Percentiles rank a stretch among this genome's conserved stretches.
These are phyloP conservation scores for Dryadomyces sulphureus DNA, from an alignment of 2,329 filamentous ascomycete genomes.

Conservation along the genomic window DNA sequence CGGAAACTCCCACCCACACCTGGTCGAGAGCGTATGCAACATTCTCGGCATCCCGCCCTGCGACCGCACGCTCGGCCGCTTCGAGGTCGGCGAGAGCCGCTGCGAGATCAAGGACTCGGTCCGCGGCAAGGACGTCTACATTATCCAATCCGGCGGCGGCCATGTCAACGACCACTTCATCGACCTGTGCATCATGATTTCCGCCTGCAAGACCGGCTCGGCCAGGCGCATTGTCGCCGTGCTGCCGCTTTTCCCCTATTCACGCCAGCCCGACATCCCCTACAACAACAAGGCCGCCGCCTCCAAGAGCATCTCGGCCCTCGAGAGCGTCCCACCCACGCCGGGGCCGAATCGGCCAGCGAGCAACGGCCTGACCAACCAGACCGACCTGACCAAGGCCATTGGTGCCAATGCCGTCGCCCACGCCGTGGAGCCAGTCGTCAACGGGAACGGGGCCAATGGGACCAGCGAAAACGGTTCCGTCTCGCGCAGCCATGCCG, in stretches of 20 bases:
- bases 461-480: conserved; percentile 20
- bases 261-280: conserved; percentile 85
- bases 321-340: conserved; percentile 82
- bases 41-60: conserved; percentile 77
- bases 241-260: conserved; percentile 91
- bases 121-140: conserved; percentile 96
- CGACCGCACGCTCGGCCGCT: conserved; percentile 75
- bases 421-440: conserved; percentile 16
- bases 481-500: conserved; percentile 21
- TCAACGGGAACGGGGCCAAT: conserved; percentile 15
- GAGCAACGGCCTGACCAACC: conserved; percentile 50
- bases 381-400: conserved; percentile 59
- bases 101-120: conserved; percentile 96
- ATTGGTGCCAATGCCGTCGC: conserved; percentile 52
- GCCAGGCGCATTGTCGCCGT: conserved; percentile 88
- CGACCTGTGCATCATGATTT: conserved; percentile 94
- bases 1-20: conserved; percentile 79
- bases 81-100: conserved; percentile 86
- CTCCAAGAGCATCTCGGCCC: conserved; percentile 53
- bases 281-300: conserved; percentile 74
- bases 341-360: conserved; percentile 59
- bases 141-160: conserved; percentile 85
- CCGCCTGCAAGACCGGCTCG: conserved; percentile 76
- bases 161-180: conserved; percentile 94
- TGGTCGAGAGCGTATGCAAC: conserved; percentile 77